A percentile compares a stretch with the other conserved stretches of the same genome.
Conservation (phyloP, 1,284 basidiomycete genomes). For the Peniophora sp. region DNA sequence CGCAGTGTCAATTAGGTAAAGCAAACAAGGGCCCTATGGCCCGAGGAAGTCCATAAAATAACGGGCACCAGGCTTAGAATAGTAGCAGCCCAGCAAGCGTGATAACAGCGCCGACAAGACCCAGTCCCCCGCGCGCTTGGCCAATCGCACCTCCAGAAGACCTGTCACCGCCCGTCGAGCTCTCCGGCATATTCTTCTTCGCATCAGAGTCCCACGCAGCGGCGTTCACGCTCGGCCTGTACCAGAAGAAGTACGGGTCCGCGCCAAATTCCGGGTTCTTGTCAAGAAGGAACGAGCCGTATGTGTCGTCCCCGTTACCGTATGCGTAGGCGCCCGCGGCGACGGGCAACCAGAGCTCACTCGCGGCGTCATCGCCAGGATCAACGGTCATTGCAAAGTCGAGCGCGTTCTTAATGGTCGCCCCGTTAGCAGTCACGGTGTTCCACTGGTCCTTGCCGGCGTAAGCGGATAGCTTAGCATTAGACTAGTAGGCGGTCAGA, state of each 20-base stretch:
- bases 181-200: background rate
- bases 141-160: too few species aligned
- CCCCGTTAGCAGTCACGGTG: slow-evolving; percentile 38
- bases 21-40: too few species aligned
- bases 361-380: slow-evolving; percentile 35
- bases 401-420: slow-evolving; percentile 49
- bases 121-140: too few species aligned
- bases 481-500: slow-evolving; percentile 31
- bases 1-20: too few species aligned
- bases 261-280: slow-evolving; percentile 20
- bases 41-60: too few species aligned
- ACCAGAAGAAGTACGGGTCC: slow-evolving; percentile 35
- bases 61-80: too few species aligned
- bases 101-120: too few species aligned
- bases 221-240: slow-evolving; percentile 20
- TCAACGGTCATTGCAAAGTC: slow-evolving; percentile 43
- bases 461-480: slow-evolving; percentile 49
- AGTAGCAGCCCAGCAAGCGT: too few species aligned
- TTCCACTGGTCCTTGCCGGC: slow-evolving; percentile 45
- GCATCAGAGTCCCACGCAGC: slow-evolving; percentile 4
- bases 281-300: slow-evolving; percentile 33
- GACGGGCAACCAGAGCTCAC: slow-evolving; percentile 44
- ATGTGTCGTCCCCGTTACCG: slow-evolving; percentile 48
- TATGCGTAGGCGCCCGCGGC: slow-evolving; percentile 46
- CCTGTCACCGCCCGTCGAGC: background rate